phyloP scores from a whole-genome alignment of 192 early-diverging fungal genomes.

The Rhizophagus clarus region DNA sequence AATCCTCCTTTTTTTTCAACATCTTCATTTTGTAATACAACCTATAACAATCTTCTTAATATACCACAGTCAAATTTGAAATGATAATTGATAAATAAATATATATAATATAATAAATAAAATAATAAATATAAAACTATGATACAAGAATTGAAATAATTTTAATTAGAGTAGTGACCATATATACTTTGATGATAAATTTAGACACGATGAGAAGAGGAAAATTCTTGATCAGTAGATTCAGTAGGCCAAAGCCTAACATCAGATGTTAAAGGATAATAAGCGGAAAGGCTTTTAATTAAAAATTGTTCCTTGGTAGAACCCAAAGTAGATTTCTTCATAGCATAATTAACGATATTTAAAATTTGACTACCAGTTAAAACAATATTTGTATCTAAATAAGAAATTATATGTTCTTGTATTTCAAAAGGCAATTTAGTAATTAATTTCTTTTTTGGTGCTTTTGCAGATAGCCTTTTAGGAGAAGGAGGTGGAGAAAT shows the following conservation, averaged over 20 bases:
- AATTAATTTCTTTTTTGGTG: background rate
- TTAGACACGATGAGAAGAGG: background rate
- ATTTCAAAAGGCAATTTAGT: slow-evolving; percentile 19
- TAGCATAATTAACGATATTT: background rate
- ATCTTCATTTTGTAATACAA: too few species aligned
- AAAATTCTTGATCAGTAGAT: background rate
- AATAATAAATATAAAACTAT: too few species aligned
- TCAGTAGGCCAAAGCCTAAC: slow-evolving; percentile 14
- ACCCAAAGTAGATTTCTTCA: background rate
- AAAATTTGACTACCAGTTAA: background rate
- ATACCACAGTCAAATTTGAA: too few species aligned
- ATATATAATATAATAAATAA: too few species aligned
- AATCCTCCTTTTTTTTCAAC: too few species aligned
- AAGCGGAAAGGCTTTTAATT: background rate
- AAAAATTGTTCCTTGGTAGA: slow-evolving; percentile 2
- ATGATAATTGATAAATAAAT: too few species aligned
- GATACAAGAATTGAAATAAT: too few species aligned
- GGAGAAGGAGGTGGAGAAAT: background rate
- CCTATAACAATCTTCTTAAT: too few species aligned
- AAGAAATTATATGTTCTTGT: slow-evolving; percentile 3
- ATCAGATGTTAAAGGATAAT: slow-evolving; percentile 9
- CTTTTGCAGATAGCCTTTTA: background rate
- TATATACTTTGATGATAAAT: background rate
- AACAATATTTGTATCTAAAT: slow-evolving; percentile 3
- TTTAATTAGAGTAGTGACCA: too few species aligned